A percentile compares a stretch with the other conserved stretches of the same genome.
These are phyloP conservation scores for Lichtheimia corymbifera DNA, from an alignment of 371 early-diverging fungal genomes.

Conservation along the genomic window DNA sequence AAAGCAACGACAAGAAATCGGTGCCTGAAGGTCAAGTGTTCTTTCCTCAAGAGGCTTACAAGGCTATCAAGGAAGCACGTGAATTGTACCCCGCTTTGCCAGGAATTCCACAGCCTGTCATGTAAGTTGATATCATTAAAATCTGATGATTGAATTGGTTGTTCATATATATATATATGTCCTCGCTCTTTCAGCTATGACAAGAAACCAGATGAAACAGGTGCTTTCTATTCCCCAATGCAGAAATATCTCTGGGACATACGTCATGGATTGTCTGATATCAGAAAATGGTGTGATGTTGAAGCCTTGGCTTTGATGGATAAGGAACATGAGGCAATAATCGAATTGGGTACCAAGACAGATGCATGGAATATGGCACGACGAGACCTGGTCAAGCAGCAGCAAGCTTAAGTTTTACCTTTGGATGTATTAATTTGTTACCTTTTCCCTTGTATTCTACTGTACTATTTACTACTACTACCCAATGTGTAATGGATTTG, in stretches of 20 bases:
- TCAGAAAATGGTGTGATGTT: constrained; percentile 25
- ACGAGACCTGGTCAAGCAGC: constrained; percentile 16
- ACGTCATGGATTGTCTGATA: constrained; percentile 19
- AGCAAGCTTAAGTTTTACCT: no score
- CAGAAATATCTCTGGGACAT: constrained; percentile 53
- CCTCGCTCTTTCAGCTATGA: constrained; percentile 11
- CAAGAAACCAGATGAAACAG: constrained; percentile 38
- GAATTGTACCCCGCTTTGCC: constrained; percentile 41
- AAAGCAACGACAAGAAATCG: constrained; percentile 21
- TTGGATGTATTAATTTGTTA: no score
- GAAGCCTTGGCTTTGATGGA: constrained; percentile 16
- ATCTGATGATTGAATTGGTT: constrained; percentile 1
- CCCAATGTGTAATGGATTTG: no score
- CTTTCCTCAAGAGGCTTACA: constrained; percentile 44
- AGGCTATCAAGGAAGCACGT: constrained; percentile 40
- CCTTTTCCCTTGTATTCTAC: no score
- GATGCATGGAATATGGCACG: constrained; percentile 30
- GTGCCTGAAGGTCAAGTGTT: constrained; percentile 37
- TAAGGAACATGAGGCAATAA: background rate
- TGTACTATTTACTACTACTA: no score
- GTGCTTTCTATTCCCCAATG: constrained; percentile 51
- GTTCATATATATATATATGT: background rate
- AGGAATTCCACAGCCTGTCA: constrained; percentile 32
- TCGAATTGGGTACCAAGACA: constrained; percentile 18
- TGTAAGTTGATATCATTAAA: constrained; percentile 19